phyloP scores from a whole-genome alignment of 176 grass and related monocot genomes.

The Aegilops bicornis region DNA sequence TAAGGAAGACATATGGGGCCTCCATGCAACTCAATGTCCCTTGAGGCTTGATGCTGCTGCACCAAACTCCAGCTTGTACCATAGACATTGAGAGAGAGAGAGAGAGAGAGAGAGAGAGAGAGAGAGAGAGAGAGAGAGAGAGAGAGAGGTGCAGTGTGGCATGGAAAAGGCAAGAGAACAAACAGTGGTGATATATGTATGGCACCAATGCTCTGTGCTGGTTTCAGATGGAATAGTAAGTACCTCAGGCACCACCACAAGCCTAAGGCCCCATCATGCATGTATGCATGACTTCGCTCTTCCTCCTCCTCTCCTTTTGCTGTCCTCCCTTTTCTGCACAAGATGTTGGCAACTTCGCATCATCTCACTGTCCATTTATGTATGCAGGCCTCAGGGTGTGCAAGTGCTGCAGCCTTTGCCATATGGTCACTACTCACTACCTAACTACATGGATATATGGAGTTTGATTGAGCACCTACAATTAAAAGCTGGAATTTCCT shows the following conservation, averaged over 20 bases:
- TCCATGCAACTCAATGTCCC: slow-evolving; percentile 58
- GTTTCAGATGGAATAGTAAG: slow-evolving; percentile 58
- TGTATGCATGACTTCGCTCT: slow-evolving; percentile 16
- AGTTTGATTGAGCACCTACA: slow-evolving; percentile 19
- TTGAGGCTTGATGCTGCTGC: slow-evolving; percentile 58
- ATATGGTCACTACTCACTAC: slow-evolving; percentile 28
- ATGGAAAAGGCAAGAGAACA: slow-evolving; percentile 22
- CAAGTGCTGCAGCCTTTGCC: slow-evolving; percentile 26
- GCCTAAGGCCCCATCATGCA: slow-evolving; percentile 33
- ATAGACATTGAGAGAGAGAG: slow-evolving; percentile 5
- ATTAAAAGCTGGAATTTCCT: background rate
- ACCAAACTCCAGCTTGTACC: slow-evolving; percentile 60
- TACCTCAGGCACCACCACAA: slow-evolving; percentile 40
- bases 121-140: slow-evolving; percentile 8
- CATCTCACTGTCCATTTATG: slow-evolving; percentile 40
- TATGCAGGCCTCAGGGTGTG: slow-evolving; percentile 20
- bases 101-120: background rate
- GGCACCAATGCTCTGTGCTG: slow-evolving; percentile 45
- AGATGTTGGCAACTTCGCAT: slow-evolving; percentile 44
- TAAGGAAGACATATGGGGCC: slow-evolving; percentile 62
- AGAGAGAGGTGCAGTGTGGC: slow-evolving; percentile 20
- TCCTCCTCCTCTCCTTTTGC: slow-evolving; percentile 34
- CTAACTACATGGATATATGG: slow-evolving; percentile 1
- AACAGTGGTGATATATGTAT: slow-evolving; percentile 30
- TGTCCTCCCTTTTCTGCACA: slow-evolving; percentile 37